Base-by-base conservation (phyloP, 1,139 yeast genomes). In the Scheffersomyces parashehatae region DNA sequence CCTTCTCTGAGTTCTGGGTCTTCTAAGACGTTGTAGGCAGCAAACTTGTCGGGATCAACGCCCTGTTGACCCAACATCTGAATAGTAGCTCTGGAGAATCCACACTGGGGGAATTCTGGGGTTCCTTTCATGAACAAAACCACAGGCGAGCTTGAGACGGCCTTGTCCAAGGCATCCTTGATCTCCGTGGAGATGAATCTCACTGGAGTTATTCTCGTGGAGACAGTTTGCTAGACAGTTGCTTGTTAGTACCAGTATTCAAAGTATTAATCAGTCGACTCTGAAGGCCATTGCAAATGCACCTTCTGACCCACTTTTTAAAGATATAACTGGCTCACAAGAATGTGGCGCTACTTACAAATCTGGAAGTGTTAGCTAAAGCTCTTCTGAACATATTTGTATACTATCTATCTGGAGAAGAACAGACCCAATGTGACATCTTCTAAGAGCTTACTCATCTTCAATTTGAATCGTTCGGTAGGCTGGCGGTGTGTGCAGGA, bases 81-180 rank as follows among this genome's bases (percentile, higher is more conserved):
- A 54, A 95, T 91, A 13, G 97, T 88, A 41, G 96, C 96, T 60
- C 97, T 81, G 5, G 97, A 90, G 61, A 95, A 95, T 1, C 99
- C 99, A 74, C 99, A 95, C 59, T 90, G 96, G 28, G 99, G 99
- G 46, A 88, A 89, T 59, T 91, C 97, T 1, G 99, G 99, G 1
- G 99, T 95, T 9, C 96, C 96, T 62, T 88, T 88, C 96, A 88
- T 88, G 71, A 91, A 91, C 29, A 95, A 75, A 9, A 95, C 99
- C 11, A 93, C 98, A 13, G 96, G 96, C 1, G 97, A 95, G 12
- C 96, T 83, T 4, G 69, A 73, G 28, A 93, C 85, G 1, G 98
- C 98, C 44, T 79, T 77, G 55, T 86, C 90, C 47, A 93, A 89
- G 38, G 98, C 97, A 30, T 77, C 72, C 54, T 78, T 81, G 52